Conservation (phyloP, 306 rosid genomes). For the Lupinus albus region DNA sequence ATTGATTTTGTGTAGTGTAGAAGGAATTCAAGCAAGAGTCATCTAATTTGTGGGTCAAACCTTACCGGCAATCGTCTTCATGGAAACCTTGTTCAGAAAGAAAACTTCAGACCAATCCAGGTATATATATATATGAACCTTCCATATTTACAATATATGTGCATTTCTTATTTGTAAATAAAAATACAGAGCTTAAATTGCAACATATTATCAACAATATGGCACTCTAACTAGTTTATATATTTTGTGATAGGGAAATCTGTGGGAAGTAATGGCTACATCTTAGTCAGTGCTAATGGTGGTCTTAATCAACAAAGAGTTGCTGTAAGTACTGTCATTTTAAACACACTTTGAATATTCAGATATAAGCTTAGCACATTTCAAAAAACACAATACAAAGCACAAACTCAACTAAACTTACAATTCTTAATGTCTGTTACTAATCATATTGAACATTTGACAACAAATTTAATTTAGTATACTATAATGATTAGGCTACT, state of each 20-base stretch:
- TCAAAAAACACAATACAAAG: background rate
- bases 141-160: background rate
- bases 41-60: conserved; percentile 71
- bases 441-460: conserved; percentile 5
- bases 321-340: conserved; percentile 67
- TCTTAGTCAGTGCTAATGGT: conserved; percentile 88
- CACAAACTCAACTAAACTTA: background rate
- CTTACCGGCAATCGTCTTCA: conserved; percentile 54
- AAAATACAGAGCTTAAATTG: background rate
- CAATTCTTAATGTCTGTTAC: background rate
- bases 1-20: conserved; percentile 46
- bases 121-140: conserved; percentile 52
- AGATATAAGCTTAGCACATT: conserved; percentile 8
- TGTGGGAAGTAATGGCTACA: conserved; percentile 70
- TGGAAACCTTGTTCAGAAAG: conserved; percentile 70
- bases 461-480: background rate
- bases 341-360: conserved; percentile 21
- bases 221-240: conserved; percentile 8
- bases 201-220: background rate
- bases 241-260: conserved; percentile 57
- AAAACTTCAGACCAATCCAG: conserved; percentile 46
- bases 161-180: background rate
- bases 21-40: conserved; percentile 69
- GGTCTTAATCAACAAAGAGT: conserved; percentile 99
- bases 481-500: conserved; percentile 40